phyloP scores from a whole-genome alignment of 345 rosid species.

The Populus ilicifolia region DNA sequence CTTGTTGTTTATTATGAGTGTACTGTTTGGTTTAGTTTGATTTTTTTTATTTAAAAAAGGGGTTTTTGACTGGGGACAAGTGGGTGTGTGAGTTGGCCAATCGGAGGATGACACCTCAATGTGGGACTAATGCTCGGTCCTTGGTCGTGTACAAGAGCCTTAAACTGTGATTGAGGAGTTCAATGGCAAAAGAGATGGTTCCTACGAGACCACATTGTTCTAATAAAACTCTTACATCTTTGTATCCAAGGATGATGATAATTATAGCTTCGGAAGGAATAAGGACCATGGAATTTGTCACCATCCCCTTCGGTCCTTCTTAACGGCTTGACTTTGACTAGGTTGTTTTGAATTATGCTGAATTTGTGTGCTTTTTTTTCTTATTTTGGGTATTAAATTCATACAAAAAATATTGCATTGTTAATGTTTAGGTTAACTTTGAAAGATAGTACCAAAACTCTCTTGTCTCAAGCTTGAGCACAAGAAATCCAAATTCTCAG shows the following conservation, averaged over 20 bases:
- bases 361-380: not conserved
- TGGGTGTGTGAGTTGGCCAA: constrained; percentile 6
- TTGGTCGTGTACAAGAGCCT: not conserved
- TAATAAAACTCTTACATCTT: not conserved
- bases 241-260: not conserved
- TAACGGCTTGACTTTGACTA: not conserved
- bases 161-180: not conserved
- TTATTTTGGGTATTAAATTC: not conserved
- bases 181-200: not conserved
- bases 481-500: not conserved
- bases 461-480: not conserved
- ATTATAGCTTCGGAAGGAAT: not conserved
- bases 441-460: not conserved
- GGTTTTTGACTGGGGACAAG: constrained; percentile 5
- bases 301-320: not conserved
- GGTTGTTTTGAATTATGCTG: not conserved
- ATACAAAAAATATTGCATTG: too few species aligned
- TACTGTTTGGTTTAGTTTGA: not conserved
- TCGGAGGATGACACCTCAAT: not conserved
- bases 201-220: not conserved
- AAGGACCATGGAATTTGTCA: not conserved
- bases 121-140: not conserved
- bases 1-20: not conserved
- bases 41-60: not conserved
- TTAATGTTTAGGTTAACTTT: not conserved